Conservation (phyloP, 2,329 filamentous ascomycete species). For the Blumeriella jaapii region DNA sequence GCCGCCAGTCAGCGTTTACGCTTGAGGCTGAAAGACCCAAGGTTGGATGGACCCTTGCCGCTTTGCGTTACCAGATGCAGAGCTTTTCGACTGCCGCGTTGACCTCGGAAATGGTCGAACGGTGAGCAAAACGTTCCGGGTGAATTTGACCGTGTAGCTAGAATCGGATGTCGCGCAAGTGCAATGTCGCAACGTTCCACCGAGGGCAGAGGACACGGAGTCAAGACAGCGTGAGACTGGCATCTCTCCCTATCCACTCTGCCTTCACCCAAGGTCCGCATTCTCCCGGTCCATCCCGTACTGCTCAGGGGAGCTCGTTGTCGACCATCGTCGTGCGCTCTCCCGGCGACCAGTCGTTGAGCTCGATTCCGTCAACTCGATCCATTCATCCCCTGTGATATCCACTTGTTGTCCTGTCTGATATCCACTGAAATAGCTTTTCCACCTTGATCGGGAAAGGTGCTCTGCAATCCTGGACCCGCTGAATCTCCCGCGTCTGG, state of each 20-base stretch:
- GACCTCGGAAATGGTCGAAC: too few relatives aligned
- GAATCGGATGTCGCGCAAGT: too few relatives aligned
- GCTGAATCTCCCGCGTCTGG: constrained; percentile 1
- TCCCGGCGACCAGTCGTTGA: background rate
- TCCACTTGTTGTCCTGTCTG: constrained; percentile 8
- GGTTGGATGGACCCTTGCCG: too few relatives aligned
- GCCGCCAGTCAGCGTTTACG: background rate
- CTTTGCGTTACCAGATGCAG: too few relatives aligned
- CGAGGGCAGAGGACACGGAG: too few relatives aligned
- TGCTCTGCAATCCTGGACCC: constrained; percentile 6
- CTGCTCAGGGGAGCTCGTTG: background rate
- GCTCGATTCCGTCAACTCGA: background rate
- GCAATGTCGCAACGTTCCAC: too few relatives aligned
- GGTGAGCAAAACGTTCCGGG: too few relatives aligned
- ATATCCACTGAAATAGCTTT: constrained; percentile 2
- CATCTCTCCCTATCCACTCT: background rate
- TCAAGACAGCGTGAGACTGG: too few relatives aligned
- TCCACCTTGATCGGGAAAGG: constrained; percentile 14
- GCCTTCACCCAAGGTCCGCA: constrained; percentile 7
- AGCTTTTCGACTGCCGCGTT: too few relatives aligned
- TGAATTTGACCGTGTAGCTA: too few relatives aligned
- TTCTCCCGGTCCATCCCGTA: constrained; percentile 7
- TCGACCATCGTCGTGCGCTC: background rate
- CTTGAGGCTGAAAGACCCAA: constrained; percentile 10
- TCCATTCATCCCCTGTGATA: background rate